Base-by-base conservation (phyloP, 208 protist species). In the Trypanosoma theileri region DNA sequence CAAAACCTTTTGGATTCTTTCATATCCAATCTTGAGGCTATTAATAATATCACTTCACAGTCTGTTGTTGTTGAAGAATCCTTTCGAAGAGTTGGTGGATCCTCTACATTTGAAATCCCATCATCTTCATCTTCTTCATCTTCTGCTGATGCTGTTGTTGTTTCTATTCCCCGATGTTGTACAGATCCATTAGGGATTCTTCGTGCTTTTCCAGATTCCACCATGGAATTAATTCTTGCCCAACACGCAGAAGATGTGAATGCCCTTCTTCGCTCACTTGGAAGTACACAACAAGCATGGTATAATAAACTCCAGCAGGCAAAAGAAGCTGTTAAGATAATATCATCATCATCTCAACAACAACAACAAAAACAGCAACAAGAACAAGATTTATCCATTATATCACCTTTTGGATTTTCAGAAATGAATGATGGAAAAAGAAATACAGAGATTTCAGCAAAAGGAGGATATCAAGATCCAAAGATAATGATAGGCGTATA, bases 111-210 rank as follows among this genome's bases (percentile, higher is more conserved):
- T n/a, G n/a, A n/a, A n/a, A n/a, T n/a, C n/a, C n/a, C n/a, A n/a
- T n/a, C 56, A 46, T 31, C 55, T 51, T 69, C 69, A 1, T 35
- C 40, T 52, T 50, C 45, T 45, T 21, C 3, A 51, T 4, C 12
- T 26, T 58, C 11, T 44, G 3, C 54, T 35, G 7, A 12, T 22
- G 42, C 4, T 44, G 17, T 10, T 51, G 46, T 13, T 42, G 22
- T n/a, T 28, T n/a, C 69, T 24, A 42, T 74, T 31, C 62, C 56
- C 35, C 67, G 58, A 50, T 69, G 61, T 63, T 65, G 58, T 55
- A 73, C 75, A 0, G 63, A 85, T 14, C 87, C 87, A 8, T 61
- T 93, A 0, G 87, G 87, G 17, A 77, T 93, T 9, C 73, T 93
- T 19, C 41, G 41, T 17, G 75, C 74, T 31, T 88, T 88, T 54